Conservation (phyloP, 768 basidiomycete species). For the Arthromyces matolae region DNA sequence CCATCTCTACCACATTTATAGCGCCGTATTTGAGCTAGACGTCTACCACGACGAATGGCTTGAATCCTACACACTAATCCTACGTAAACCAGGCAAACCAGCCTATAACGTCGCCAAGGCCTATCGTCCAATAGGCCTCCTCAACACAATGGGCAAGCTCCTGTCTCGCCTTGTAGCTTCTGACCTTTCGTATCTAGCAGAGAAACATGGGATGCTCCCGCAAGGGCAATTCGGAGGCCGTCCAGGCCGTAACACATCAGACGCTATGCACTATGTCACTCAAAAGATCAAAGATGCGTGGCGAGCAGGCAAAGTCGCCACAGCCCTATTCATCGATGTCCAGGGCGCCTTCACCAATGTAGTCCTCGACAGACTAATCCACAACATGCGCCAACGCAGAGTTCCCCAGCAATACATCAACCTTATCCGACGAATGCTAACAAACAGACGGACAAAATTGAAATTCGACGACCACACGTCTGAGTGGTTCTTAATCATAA, state of each 20-base stretch:
- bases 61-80: slow-evolving; percentile 22
- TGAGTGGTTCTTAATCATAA: slow-evolving; percentile 16
- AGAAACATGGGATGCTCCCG: slow-evolving; percentile 22
- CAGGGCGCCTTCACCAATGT: slow-evolving; percentile 41
- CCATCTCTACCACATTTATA: slow-evolving; percentile 16
- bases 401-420: not conserved
- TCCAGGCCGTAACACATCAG: slow-evolving; percentile 25
- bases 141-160: slow-evolving; percentile 29
- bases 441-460: not conserved
- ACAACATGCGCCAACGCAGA: not conserved
- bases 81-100: slow-evolving; percentile 33
- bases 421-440: not conserved
- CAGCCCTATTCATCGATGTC: slow-evolving; percentile 38
- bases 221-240: slow-evolving; percentile 26
- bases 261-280: slow-evolving; percentile 28
- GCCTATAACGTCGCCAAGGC: slow-evolving; percentile 30
- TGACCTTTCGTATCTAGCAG: slow-evolving; percentile 20
- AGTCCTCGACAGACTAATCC: slow-evolving; percentile 18
- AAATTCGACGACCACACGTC: slow-evolving; percentile 23
- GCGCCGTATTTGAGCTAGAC: slow-evolving; percentile 25
- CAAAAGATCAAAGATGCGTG: slow-evolving; percentile 34
- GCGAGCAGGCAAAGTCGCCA: slow-evolving; percentile 30
- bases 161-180: slow-evolving; percentile 21
- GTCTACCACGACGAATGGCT: slow-evolving; percentile 28
- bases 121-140: slow-evolving; percentile 33